Evolutionary conservation across 352 stramenopile genomes (phyloP), one percentile per base, ranked within the genome.

Genomic region (Globisporangium paroecandrum): DNA sequence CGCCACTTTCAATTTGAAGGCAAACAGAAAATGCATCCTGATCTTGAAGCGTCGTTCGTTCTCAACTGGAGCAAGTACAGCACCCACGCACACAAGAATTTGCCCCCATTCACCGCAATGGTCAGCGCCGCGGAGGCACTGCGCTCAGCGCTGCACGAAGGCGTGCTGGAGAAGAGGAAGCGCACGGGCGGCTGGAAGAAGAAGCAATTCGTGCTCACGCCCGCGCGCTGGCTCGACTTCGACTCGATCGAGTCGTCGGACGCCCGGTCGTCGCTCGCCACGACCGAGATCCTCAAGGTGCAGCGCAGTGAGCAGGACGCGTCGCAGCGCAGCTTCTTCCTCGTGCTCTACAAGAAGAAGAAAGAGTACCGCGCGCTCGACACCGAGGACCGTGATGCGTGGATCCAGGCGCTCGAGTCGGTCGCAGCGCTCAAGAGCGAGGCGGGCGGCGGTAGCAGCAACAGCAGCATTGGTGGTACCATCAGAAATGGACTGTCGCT

Each of bases 151-250:
- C 73, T 93, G 22, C 77, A 80, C 55, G 83, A 89, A 46, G 85
- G 83, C 9, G 59, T 76, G 7, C 69, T 93, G 13, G 85, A 93
- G 73, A 87, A 89, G 66, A 82, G 79, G 77, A 75, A 80, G 36
- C 82, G 82, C 65, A 89, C 83, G 56, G 83, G 84, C 43, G 84
- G 84, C 53, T 95, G 87, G 87, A 91, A 88, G 68, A 92, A 91
- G 73, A 82, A 87, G 65, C 83, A 83, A 58, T 93, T 92, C 47
- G 70, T 94, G 27, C 74, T 95, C 64, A 94, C 84, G 24, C 73
- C 75, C 1, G 77, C 77, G 32, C 80, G 87, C 22, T 81, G 83
- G 49, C 77, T 87, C 68, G 87, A 89, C 70, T 95, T 91, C 55
- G 85, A 94, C 54, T 75, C 82, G 20, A 56, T 84, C 49, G 77